Evolutionary conservation across 306 rosid species (phyloP), one percentile per base, ranked within the genome.

Genomic region (Medicago lupulina): DNA sequence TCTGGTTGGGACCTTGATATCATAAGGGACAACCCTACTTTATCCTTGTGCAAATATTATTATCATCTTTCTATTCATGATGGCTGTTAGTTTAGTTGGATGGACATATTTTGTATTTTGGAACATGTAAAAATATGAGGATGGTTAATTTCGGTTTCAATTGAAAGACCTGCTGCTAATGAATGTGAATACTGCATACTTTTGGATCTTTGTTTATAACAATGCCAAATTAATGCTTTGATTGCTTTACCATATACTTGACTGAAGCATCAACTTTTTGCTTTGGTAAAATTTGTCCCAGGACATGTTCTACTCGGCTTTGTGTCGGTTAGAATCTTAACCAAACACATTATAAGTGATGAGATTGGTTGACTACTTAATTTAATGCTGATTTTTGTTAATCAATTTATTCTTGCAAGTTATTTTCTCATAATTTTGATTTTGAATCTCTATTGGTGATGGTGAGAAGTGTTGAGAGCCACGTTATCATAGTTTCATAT

Each of bases 121-220:
- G 34, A 43, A 17, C 54, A 12, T 3, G 36, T 53, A 11, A 39
- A 16, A 34, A 36, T 71, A 34, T 19, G 4, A 31, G 47, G 62
- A 12, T 4, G 14, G 34, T 34, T 70, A 50, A 17, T 70, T 68
- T 49, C 23, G 25, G 60, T 69, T 49, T 49, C 74, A 69, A 21
- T 28, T 25, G n/a, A 50, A 70, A n/a, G 41, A 50, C n/a, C 43
- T 31, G 62, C 31, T 49, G 40, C 74, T 28, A 39, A 69, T 47
- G 61, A 49, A 69, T 8, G 23, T 49, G 12, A 67, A 28, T 49
- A n/a, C 15, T 47, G 9, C 11, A 8, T 70, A 31, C 74, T 70
- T 49, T 28, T 8, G 71, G 57, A 44, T 44, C 57, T 67, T 44
- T 17, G 14, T 21, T 21, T 21, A 21, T 43, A 40, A 67, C 53